Evolutionary conservation across 176 grass and related monocot species (phyloP), one percentile per base, ranked within the genome.

Genomic region (Aegilops tauschii): DNA sequence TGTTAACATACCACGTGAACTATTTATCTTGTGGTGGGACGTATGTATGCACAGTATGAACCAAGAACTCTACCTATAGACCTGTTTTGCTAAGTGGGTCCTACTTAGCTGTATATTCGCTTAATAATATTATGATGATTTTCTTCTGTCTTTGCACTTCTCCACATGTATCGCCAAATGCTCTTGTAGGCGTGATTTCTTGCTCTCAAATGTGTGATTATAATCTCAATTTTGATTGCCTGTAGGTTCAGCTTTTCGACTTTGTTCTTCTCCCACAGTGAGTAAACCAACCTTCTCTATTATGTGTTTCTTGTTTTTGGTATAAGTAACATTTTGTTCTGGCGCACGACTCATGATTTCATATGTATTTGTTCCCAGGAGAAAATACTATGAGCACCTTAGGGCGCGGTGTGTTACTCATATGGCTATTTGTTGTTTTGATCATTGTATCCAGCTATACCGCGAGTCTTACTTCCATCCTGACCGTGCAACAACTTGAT

Each of bases 221-320:
- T 90, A 83, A 73, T 83, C 61, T 64, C 21, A 49, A 70, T 61
- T 82, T 28, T 90, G 21, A 56, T 63, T 64, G 17, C 52, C 84
- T 91, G 88, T 92, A 98, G 96, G 96, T 98, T 98, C 90, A 95
- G 93, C 78, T 95, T 98, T 88, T 98, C 96, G 1, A 98, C 96
- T 61, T 68, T 98, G 69, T 98, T 98, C 93, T 98, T 98, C 86
- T 88, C 96, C 79, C 96, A 98, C 18, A 92, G 96, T 98, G 78
- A 98, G 96, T 92, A 69, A 82, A 88, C 75, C 69, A 85, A 75
- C 44, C 63, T 85, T 75, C 80, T 84, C 23, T 83, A 58, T 68
- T 50, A 6, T 80, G 6, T 80, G 30, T 77, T 78, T 63, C 12
- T 5, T 50, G 47, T 84, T 81, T 69, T 17, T 21, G 58, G 14